A percentile compares a stretch with the other conserved stretches of the same genome.
phyloP scores from a whole-genome alignment of 2,329 filamentous ascomycete genomes.

The Fusarium setosum region DNA sequence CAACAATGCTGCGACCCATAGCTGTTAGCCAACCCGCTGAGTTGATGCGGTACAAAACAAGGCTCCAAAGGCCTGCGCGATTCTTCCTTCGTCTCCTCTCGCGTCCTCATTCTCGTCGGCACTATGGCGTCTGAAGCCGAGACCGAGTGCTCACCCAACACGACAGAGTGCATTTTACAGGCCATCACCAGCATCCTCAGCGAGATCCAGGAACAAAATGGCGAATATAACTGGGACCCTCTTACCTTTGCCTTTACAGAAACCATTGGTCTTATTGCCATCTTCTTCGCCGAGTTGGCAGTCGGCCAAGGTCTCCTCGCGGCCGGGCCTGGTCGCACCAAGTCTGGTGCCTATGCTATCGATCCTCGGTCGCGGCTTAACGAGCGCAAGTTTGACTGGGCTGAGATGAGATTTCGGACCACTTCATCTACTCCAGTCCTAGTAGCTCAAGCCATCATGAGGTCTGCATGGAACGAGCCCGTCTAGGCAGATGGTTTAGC shows the following conservation, averaged over 20 bases:
- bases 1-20: too few species aligned
- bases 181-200: background rate
- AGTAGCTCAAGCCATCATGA: background rate
- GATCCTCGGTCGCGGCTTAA: background rate
- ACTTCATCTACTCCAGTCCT: background rate
- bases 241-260: conserved; percentile 8
- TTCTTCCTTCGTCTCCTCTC: too few species aligned
- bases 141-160: background rate
- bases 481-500: background rate
- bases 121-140: background rate
- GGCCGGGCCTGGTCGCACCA: background rate
- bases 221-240: conserved; percentile 37
- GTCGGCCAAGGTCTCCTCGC: conserved; percentile 16
- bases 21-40: too few species aligned
- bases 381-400: background rate
- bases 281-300: conserved; percentile 13
- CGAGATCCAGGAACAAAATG: background rate
- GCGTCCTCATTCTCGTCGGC: background rate
- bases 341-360: background rate
- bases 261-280: conserved; percentile 18
- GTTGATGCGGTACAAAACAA: too few species aligned
- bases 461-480: background rate
- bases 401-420: background rate
- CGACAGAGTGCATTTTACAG: background rate
- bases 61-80: too few species aligned